These are phyloP conservation scores for Cymbopogon flexuosus DNA, from an alignment of 202 grass and related monocot genomes.

Conservation along the genomic window DNA sequence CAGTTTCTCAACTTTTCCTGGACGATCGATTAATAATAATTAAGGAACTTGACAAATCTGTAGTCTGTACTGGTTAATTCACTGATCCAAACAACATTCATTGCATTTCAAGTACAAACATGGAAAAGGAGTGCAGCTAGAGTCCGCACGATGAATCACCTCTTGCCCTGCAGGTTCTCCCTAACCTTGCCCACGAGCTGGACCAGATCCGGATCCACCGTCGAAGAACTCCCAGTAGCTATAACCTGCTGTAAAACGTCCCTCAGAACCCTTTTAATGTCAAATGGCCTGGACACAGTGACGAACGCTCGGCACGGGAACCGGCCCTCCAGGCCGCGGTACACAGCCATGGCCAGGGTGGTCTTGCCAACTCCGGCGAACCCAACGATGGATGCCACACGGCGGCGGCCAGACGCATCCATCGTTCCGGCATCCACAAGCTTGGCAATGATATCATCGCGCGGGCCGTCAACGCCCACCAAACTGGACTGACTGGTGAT, in stretches of 20 bases:
- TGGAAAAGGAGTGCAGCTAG: background rate
- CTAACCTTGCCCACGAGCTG: background rate
- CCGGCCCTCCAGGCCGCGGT: background rate
- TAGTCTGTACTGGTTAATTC: background rate
- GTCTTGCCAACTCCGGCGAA: background rate
- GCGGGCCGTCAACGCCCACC: background rate
- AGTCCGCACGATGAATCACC: background rate
- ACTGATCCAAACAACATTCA: background rate
- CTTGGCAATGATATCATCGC: background rate
- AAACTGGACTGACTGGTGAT: background rate
- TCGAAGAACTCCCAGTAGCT: background rate
- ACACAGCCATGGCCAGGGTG: background rate
- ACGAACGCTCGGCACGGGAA: background rate
- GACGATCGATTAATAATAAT: too few species aligned
- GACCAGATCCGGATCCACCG: background rate
- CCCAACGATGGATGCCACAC: background rate
- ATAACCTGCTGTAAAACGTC: background rate
- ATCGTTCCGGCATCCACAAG: background rate
- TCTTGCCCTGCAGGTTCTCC: background rate
- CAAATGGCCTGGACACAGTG: background rate
- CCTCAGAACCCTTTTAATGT: background rate
- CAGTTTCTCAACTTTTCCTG: background rate
- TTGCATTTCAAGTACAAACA: background rate
- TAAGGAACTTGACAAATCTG: too few species aligned
- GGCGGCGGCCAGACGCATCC: background rate